Base-by-base conservation (phyloP, 1,284 basidiomycete genomes). In the Leccinum fallax region DNA sequence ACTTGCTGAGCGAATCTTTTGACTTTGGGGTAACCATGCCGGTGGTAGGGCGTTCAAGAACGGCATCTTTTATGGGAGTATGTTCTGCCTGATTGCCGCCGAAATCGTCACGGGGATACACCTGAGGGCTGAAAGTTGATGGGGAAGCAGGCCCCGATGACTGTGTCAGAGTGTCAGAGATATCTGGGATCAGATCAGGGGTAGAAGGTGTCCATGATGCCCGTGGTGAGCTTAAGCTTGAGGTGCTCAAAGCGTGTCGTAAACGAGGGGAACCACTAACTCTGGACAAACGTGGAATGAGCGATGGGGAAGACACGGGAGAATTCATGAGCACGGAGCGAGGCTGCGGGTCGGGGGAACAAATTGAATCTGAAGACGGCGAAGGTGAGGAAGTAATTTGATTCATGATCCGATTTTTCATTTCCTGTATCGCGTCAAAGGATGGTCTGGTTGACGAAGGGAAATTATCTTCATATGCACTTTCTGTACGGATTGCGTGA, bases 121-220 rank as follows among this genome's bases (percentile, higher is more conserved):
- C 57, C 49, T 60, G 77, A 40, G 76, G 75, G 57, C 74, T 78
- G 54, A 74, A 70, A 19, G 78, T 73, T 0, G 81, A 80, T 2
- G 87, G 85, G 2, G 87, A 87, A 48, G 86, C 82, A 13, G 80
- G 80, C 24, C 77, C 77, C 10, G 85, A 87, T 3, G 85, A 86
- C 56, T 81, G 79, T 1, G 83, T 83, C 16, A 80, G 78, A 9
- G 80, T 78, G 62, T 88, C 87, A 16, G 85, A 89, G 59, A 78
- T 76, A 68, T 90, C 88, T 19, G 83, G 80, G n/a, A 81, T 77
- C 24, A 90, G 76, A 61, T 87, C 86, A 5, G 88, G 87, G 7
- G 83, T 87, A 32, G 79, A 79, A 19, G 82, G 81, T 7, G 76
- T 69, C 56, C 76, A 76, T 65, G 70, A 67, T 57, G 65, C 62